Evolutionary conservation across 2,329 filamentous ascomycete species (phyloP), one percentile per base, ranked within the genome.

Genomic region (Fusarium udum): DNA sequence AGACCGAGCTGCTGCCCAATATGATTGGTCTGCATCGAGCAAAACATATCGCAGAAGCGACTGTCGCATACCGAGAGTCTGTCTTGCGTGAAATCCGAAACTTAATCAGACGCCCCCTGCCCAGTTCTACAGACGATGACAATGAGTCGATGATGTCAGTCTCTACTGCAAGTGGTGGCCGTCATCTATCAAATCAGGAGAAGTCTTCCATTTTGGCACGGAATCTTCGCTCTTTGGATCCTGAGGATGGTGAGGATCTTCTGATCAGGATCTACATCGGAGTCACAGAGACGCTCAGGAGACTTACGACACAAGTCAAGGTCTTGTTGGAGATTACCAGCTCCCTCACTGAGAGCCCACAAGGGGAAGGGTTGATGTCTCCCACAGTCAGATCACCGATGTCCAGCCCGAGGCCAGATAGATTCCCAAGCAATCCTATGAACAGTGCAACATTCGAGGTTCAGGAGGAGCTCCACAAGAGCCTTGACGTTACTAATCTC

Each of bases 251-350:
- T 1, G 95, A 98, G 81, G 89, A 91, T 12, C 89, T 98, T 76
- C 88, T 98, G 20, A 86, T 91, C 36, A 93, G 90, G 64, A 92
- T 97, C 22, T 99, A 98, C 78, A 92, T 95, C 24, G 91, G 93
- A 39, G 92, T 98, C 14, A 92, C 95, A 8, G 96, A 99, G 83
- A 93, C 93, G 7, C 81, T 99, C 53, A 88, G 96, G 64, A 89
- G 96, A 77, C 85, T 98, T 13, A 94, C 94, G 24, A 95, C 94
- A 1, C 95, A 98, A 80, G 93, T 96, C 62, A 99, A 99, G 81
- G 91, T 98, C 15, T 84, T 99, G n/a, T 87, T 99, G 15, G 96
- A 99, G 81, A 93, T 97, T 26, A 96, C 95, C 2, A 97, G 95
- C 80, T 92, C 90, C 18, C 87, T 93, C 58, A 86, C 88, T 20